A percentile compares a stretch with the other conserved stretches of the same genome.
These are phyloP conservation scores for Globisporangium parvum DNA, from an alignment of 352 stramenopile genomes.

Conservation along the genomic window DNA sequence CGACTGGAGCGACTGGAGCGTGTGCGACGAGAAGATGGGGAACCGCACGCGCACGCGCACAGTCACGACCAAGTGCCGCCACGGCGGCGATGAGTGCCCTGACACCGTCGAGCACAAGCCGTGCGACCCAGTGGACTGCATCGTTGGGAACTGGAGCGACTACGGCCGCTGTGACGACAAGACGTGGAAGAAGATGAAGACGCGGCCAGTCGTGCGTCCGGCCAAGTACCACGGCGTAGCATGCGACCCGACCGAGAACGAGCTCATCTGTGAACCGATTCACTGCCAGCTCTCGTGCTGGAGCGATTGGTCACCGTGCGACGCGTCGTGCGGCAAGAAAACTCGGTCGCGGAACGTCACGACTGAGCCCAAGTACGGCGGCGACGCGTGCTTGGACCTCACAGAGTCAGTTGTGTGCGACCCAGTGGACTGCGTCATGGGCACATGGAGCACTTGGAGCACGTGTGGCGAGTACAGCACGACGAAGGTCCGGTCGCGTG, in stretches of 20 bases:
- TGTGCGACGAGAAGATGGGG: constrained; percentile 32
- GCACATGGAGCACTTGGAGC: constrained; percentile 25
- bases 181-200: constrained; percentile 47
- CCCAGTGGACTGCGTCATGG: constrained; percentile 40
- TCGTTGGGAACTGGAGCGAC: constrained; percentile 31
- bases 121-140: constrained; percentile 44
- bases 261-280: constrained; percentile 41
- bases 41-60: constrained; percentile 32
- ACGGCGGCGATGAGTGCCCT: constrained; percentile 30
- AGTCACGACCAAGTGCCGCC: constrained; percentile 13
- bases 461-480: constrained; percentile 21
- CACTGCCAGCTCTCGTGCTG: constrained; percentile 39
- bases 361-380: constrained; percentile 27
- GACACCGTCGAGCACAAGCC: constrained; percentile 24
- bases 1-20: constrained; percentile 36
- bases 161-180: constrained; percentile 33
- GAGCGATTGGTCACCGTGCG: constrained; percentile 25
- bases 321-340: constrained; percentile 30
- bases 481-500: constrained; percentile 25
- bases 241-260: constrained; percentile 40
- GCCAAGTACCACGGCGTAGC: constrained; percentile 30
- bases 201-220: constrained; percentile 20
- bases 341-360: constrained; percentile 23
- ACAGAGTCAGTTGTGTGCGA: constrained; percentile 29
- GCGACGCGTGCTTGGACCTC: constrained; percentile 21